These are phyloP conservation scores for Naematelia aurantialba DNA, from an alignment of 768 basidiomycete species.

Conservation along the genomic window DNA sequence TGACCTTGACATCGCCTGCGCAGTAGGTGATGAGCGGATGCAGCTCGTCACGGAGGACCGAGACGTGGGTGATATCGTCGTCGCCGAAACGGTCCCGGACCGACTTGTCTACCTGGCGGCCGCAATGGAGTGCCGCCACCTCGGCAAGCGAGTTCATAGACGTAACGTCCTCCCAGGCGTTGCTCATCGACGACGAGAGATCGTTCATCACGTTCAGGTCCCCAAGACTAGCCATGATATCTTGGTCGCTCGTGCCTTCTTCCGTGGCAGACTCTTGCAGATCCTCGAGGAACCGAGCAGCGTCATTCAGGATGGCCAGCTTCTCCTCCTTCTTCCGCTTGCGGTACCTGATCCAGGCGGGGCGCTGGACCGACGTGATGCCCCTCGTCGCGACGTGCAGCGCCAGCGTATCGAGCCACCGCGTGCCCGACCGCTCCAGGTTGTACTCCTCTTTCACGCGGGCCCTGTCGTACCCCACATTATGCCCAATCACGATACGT, in stretches of 20 bases:
- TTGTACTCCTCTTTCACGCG: slow-evolving; percentile 79
- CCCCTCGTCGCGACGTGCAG: slow-evolving; percentile 90
- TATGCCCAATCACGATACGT: slow-evolving; percentile 81
- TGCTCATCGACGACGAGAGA: slow-evolving; percentile 45
- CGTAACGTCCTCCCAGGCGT: slow-evolving; percentile 89
- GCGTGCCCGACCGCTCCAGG: slow-evolving; percentile 62
- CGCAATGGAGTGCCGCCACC: slow-evolving; percentile 85
- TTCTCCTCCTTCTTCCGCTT: slow-evolving; percentile 66
- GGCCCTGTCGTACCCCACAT: slow-evolving; percentile 87
- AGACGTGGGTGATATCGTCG: slow-evolving; percentile 68
- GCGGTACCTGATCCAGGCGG: slow-evolving; percentile 82
- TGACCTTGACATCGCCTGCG: slow-evolving; percentile 75
- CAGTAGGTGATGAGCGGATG: slow-evolving; percentile 79
- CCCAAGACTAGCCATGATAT: slow-evolving; percentile 25
- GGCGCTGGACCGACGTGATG: slow-evolving; percentile 89
- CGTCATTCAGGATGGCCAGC: slow-evolving; percentile 52
- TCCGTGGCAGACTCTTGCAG: slow-evolving; percentile 49
- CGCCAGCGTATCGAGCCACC: slow-evolving; percentile 92
- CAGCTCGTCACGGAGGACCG: slow-evolving; percentile 64
- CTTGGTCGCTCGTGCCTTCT: slow-evolving; percentile 48
- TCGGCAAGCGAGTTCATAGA: slow-evolving; percentile 87
- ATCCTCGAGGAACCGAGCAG: slow-evolving; percentile 12
- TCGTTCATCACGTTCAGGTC: slow-evolving; percentile 12
- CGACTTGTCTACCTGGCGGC: slow-evolving; percentile 71
- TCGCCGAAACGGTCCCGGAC: slow-evolving; percentile 56